Base-by-base conservation (phyloP, 164 flowering plant species). In the Warburgia ugandensis region DNA sequence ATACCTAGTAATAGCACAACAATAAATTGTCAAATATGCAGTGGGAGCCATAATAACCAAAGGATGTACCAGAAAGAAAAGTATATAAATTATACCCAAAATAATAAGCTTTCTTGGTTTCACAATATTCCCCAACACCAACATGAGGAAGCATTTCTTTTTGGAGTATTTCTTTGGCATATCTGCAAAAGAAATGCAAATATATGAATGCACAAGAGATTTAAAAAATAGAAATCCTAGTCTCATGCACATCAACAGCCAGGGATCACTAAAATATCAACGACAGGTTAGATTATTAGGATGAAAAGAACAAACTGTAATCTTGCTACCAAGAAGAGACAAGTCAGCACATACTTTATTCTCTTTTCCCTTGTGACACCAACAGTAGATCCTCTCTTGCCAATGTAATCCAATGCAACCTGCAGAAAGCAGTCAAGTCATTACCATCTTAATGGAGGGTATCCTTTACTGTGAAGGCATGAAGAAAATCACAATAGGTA, bases 111-210 rank as follows among this genome's bases (percentile, higher is more conserved):
- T 94, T 94, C 69, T 89, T 94, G 16, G 99, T 94, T 68, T 94
- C 99, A 56, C 97, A 94, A 67, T 73, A 84, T 56, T 89, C 99
- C 33, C 84, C 95, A 55, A 74, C 74, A 19, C 97, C 97, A 58
- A 94, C 99, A 76, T 94, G 99, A 31, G 99, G 99, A 63, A 94
- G 90, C 99, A 94, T 94, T 74, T 89, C 97, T 53, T 79, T 94
- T 48, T 94, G 96, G 47, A 94, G 97, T 54, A 94, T 94, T 54
- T 94, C 99, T 46, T 71, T 82, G 1, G 99, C 97, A 79, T 92
- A 85, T 75, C 97, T 89, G 66, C 2, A 48, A 53, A 33, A 4
- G 17, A 50, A 22, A 0, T 31, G 39, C 29, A n/a, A 10, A n/a
- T n/a, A n/a, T n/a, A n/a, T n/a, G n/a, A n/a, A n/a, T n/a, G n/a